Percentiles rank a stretch among this genome's conserved stretches.
phyloP scores from a whole-genome alignment of 176 grass and related monocot species.

The Olyra latifolia region DNA sequence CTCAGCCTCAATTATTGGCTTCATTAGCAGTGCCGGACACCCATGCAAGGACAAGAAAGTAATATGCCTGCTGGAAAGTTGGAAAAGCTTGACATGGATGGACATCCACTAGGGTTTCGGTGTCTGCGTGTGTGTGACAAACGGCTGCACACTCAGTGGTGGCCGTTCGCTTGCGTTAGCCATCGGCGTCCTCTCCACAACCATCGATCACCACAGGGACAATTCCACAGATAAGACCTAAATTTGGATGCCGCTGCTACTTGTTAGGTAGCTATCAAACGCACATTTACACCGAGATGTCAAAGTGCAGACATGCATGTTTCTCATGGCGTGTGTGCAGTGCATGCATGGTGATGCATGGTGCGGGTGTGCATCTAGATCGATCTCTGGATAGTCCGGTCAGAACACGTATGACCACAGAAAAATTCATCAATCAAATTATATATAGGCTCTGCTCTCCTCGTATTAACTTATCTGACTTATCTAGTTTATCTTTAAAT shows the following conservation, averaged over 20 bases:
- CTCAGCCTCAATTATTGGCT: slow-evolving; percentile 26
- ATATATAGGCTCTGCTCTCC: too few relatives aligned
- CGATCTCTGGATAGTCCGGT: neutral
- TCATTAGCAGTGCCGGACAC: slow-evolving; percentile 6
- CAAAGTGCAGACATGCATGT: neutral
- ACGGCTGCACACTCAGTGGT: neutral
- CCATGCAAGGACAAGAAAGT: slow-evolving; percentile 5
- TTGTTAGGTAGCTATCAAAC: neutral
- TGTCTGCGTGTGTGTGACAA: neutral
- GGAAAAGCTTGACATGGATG: slow-evolving; percentile 21
- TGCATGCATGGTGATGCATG: neutral
- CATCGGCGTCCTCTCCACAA: neutral
- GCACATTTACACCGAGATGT: neutral
- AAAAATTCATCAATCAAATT: neutral
- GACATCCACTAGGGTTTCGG: neutral
- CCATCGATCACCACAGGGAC: neutral
- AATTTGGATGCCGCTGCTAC: neutral
- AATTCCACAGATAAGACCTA: neutral
- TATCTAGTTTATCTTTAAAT: too few relatives aligned
- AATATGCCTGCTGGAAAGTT: neutral
- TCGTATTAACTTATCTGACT: too few relatives aligned
- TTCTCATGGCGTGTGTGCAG: neutral
- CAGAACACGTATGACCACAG: neutral
- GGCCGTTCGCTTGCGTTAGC: neutral
- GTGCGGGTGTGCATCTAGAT: neutral